These are phyloP conservation scores for Psilocybe mexicana DNA, from an alignment of 1,284 basidiomycete genomes.

Conservation along the genomic window DNA sequence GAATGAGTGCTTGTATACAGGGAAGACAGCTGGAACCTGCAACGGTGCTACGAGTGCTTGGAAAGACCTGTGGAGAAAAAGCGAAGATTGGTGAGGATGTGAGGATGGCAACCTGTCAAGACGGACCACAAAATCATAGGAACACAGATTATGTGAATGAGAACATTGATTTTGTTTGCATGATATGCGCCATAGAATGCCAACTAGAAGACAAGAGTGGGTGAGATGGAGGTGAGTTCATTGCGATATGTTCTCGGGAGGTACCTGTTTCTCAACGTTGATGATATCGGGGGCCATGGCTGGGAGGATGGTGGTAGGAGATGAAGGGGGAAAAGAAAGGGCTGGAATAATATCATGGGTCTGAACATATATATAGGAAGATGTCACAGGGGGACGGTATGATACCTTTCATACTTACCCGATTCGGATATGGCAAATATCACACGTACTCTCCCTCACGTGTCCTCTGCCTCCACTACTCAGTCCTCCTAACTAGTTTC, in stretches of 20 bases:
- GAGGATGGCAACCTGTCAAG: constrained; percentile 4
- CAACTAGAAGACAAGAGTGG: constrained; percentile 47
- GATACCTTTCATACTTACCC: neutral
- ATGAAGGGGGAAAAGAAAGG: constrained; percentile 9
- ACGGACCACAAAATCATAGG: constrained; percentile 80
- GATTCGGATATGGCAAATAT: constrained; percentile 19
- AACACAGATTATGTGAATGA: constrained; percentile 82
- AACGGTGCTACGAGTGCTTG: constrained; percentile 56
- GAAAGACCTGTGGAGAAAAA: constrained; percentile 52
- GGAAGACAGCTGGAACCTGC: constrained; percentile 57
- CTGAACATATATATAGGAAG: constrained; percentile 14
- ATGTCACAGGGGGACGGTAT: constrained; percentile 19
- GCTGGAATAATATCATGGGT: constrained; percentile 14
- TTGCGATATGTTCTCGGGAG: neutral
- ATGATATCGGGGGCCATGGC: constrained; percentile 48
- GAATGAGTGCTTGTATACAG: constrained; percentile 50
- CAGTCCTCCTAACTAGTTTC: neutral
- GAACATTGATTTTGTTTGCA: constrained; percentile 74
- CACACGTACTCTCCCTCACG: constrained; percentile 22
- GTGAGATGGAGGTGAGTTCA: neutral
- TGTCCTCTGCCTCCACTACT: constrained; percentile 13
- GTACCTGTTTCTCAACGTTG: constrained; percentile 60
- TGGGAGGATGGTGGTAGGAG: constrained; percentile 23
- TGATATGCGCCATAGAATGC: constrained; percentile 91
- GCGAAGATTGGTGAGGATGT: constrained; percentile 1